Percentiles rank a stretch among this genome's conserved stretches.
phyloP scores from a whole-genome alignment of 805 yeast genomes.

The Hanseniaspora clermontiae region DNA sequence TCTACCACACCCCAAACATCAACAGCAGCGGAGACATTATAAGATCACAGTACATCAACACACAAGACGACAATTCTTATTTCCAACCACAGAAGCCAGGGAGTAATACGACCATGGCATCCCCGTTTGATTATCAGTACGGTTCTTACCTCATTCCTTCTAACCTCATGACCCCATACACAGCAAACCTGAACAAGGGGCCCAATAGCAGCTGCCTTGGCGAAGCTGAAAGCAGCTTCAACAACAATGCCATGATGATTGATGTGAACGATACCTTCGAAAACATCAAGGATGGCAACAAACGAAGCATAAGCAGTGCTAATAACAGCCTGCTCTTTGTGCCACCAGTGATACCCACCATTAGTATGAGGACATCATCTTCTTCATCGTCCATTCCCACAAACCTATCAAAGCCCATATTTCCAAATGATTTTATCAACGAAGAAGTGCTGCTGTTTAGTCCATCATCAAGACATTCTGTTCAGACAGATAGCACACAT shows the following conservation, averaged over 20 bases:
- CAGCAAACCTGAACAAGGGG: not conserved
- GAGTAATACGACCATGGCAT: constrained; percentile 28
- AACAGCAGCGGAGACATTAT: not conserved
- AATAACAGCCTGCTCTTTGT: not conserved
- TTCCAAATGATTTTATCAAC: not conserved
- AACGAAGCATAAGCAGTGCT: not conserved
- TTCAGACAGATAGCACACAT: not conserved
- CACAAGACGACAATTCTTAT: not conserved
- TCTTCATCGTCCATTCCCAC: not conserved
- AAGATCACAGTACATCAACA: constrained; percentile 1
- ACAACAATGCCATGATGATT: not conserved
- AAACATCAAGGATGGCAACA: not conserved
- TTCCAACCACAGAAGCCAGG: not conserved
- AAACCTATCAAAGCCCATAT: not conserved
- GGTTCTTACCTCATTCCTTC: constrained; percentile 53
- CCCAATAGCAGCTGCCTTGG: not conserved
- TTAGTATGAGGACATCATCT: not conserved
- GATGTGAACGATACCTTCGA: not conserved
- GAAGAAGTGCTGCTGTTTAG: not conserved
- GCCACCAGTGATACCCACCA: not conserved
- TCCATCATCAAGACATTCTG: not conserved
- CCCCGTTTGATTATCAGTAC: constrained; percentile 49
- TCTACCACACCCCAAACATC: not conserved
- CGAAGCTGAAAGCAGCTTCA: not conserved
- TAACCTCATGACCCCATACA: constrained; percentile 33